Conservation (phyloP, 495 filamentous ascomycete genomes). For the Aspergillus steynii region DNA sequence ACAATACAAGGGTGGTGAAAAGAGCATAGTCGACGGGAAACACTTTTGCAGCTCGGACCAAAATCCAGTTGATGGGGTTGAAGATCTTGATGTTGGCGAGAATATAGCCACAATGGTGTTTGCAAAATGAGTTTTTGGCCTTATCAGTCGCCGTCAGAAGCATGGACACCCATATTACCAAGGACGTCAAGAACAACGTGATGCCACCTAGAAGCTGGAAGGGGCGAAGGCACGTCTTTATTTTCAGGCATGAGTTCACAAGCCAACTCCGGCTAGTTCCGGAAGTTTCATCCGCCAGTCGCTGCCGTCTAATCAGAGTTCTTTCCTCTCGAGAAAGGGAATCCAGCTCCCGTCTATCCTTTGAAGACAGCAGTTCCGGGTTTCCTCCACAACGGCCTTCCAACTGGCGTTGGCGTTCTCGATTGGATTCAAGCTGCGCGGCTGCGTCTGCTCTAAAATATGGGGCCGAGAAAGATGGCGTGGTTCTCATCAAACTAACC, state of each 20-base stretch:
- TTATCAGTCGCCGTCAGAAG: conserved; percentile 95
- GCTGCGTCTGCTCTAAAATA: conserved; percentile 72
- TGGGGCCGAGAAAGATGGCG: conserved; percentile 76
- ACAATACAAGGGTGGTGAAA: conserved; percentile 76
- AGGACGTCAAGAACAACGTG: conserved; percentile 65
- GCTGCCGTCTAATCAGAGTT: conserved; percentile 85
- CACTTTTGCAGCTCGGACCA: conserved; percentile 75
- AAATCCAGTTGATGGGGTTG: conserved; percentile 90
- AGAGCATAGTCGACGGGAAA: conserved; percentile 94
- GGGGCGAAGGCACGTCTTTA: conserved; percentile 75
- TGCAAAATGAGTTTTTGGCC: conserved; percentile 90
- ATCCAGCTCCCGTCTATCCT: conserved; percentile 87
- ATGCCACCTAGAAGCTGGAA: conserved; percentile 85
- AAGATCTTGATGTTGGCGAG: conserved; percentile 89
- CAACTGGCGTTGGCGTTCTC: conserved; percentile 86
- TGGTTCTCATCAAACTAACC: conserved; percentile 85
- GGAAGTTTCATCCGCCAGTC: conserved; percentile 76
- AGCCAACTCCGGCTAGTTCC: conserved; percentile 71
- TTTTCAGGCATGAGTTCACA: conserved; percentile 71
- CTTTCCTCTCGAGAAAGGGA: conserved; percentile 84
- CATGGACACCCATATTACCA: conserved; percentile 87
- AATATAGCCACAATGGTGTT: conserved; percentile 87
- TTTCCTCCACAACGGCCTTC: conserved; percentile 83
- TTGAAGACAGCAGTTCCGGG: conserved; percentile 69
- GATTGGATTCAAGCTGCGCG: conserved; percentile 77